Percentiles rank a stretch among this genome's conserved stretches.
Evolutionary conservation across 1,284 basidiomycete species (phyloP).

Genomic region (Rhodotorula sp.): DNA sequence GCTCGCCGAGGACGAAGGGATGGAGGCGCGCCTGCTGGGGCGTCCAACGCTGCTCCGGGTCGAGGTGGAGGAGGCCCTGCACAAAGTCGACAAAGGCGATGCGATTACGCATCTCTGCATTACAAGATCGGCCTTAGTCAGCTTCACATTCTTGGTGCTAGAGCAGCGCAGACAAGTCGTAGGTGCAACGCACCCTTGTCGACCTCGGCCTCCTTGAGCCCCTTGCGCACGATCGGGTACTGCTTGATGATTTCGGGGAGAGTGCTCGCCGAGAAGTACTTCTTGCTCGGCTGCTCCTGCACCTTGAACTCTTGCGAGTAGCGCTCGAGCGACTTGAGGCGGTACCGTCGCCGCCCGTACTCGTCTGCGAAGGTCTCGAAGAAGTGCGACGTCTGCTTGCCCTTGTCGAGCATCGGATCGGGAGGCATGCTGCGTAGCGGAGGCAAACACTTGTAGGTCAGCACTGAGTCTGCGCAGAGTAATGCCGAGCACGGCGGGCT

Average conservation of each 20-base stretch:
- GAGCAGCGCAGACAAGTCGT: neutral
- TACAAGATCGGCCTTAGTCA: neutral
- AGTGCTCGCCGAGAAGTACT: constrained; percentile 95
- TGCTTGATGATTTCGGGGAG: constrained; percentile 94
- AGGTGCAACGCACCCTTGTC: constrained; percentile 58
- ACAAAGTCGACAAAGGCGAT: constrained; percentile 98
- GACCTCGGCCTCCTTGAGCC: constrained; percentile 78
- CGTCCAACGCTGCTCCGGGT: constrained; percentile 94
- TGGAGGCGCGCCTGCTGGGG: constrained; percentile 94
- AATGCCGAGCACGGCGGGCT: neutral
- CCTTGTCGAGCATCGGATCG: constrained; percentile 88
- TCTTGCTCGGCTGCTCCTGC: constrained; percentile 95
- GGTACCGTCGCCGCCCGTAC: constrained; percentile 83
- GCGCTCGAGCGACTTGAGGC: constrained; percentile 88
- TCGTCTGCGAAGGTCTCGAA: constrained; percentile 79
- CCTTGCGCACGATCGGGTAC: constrained; percentile 80
- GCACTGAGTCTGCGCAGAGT: neutral
- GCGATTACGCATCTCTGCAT: constrained; percentile 83
- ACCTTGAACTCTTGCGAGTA: constrained; percentile 92
- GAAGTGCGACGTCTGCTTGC: constrained; percentile 93
- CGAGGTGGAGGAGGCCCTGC: constrained; percentile 86
- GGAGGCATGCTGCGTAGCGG: constrained; percentile 88
- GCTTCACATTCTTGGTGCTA: neutral
- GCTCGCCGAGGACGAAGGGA: constrained; percentile 95
- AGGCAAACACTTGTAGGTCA: too few species aligned